Base-by-base conservation (phyloP, 1,284 basidiomycete genomes). In the Ustilago vetiveriae region DNA sequence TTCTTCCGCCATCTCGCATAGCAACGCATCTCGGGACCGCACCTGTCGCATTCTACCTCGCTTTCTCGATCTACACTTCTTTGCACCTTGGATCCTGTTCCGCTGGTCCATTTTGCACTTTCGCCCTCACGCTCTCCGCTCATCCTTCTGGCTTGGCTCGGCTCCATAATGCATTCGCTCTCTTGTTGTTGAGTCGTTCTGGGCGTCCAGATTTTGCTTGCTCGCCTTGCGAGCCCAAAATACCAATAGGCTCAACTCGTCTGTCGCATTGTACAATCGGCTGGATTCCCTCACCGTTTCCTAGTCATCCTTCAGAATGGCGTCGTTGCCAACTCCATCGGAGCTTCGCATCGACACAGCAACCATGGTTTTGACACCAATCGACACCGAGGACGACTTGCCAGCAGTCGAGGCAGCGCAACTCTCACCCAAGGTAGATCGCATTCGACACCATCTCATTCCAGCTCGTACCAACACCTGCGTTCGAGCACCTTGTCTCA, bases 401-500 rank as follows among this genome's bases (percentile, higher is more conserved):
- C 66, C 66, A 1, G 47, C 51, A 4, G 49, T 57, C 33, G 66
- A 69, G n/a, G 66, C 59, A 16, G 51, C 59, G 0, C 58, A 54
- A 35, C 45, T 63, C 19, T 69, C 66, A 16, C 67, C 67, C 27
- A 63, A 47, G 42, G 35, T 51, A 16, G 67, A 58, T 17, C 56
- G 68, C 23, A 27, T 71, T n/a, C 56, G 68, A 9, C 68, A 65
- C 24, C 68, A 71, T 23, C 68, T 71, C 50, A 71, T 71, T 21
- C 68, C 68, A 17, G 62, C 68, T 1, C 54, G 64, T 13, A 67
- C 69, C 5, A 52, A 55, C 24, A 72, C 57, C 3, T 72, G 69
- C 42, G 52, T 72, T 26, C 57, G 69, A 23, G 69, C 69, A 2
- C 69, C 69, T n/a, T 67, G 63, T 29, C 63, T 72, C 54, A 72